Evolutionary conservation across 108 stramenopile species (phyloP).

Genomic region (Chaetoceros muelleri): DNA sequence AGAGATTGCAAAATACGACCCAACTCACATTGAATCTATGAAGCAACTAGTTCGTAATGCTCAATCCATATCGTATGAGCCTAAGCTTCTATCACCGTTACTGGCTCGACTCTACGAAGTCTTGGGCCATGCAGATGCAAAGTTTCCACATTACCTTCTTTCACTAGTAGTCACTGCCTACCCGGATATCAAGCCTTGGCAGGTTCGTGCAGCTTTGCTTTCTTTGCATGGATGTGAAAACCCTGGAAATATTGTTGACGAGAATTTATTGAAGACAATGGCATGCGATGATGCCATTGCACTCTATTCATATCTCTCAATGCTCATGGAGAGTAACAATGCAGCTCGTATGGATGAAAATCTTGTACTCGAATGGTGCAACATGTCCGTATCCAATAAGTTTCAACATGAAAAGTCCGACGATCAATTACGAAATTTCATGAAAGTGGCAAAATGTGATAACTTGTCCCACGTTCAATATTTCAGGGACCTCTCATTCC

Average conservation of each 20-base stretch:
- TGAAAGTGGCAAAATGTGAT: conserved; percentile 39
- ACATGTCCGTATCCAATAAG: conserved; percentile 21
- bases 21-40: conserved; percentile 51
- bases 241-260: neutral
- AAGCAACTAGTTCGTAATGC: conserved; percentile 36
- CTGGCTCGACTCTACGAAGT: conserved; percentile 31
- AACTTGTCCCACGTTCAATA: conserved; percentile 39
- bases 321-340: conserved; percentile 55
- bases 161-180: conserved; percentile 64
- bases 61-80: conserved; percentile 54
- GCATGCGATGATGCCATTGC: conserved; percentile 16
- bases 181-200: conserved; percentile 74
- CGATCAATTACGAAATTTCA: conserved; percentile 24
- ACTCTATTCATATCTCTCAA: conserved; percentile 61
- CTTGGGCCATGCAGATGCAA: conserved; percentile 6
- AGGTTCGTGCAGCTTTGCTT: conserved; percentile 39
- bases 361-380: conserved; percentile 72
- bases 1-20: conserved; percentile 49
- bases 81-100: conserved; percentile 61
- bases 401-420: neutral
- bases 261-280: neutral
- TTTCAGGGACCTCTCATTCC: conserved; percentile 45
- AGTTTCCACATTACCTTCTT: conserved; percentile 17
- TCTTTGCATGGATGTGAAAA: neutral
- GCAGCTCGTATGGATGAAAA: conserved; percentile 38